phyloP scores from a whole-genome alignment of 2,329 filamentous ascomycete genomes.

The Hypoxylon sp. region DNA sequence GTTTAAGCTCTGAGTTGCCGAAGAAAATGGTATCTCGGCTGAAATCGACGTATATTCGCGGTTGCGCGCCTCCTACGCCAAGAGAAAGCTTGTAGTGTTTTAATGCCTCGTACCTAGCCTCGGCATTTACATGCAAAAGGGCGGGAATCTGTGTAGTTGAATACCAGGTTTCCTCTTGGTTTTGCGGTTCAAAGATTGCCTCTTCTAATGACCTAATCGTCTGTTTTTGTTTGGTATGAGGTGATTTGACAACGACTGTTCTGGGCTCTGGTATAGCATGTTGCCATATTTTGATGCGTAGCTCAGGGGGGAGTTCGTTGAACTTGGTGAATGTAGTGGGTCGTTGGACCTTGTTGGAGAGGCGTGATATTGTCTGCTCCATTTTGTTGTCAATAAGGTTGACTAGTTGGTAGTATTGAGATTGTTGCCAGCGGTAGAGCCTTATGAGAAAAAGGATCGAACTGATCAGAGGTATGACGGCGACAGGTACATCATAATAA shows the following conservation, averaged over 20 bases:
- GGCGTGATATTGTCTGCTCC: constrained; percentile 42
- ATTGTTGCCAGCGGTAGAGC: constrained; percentile 43
- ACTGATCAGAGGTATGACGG: constrained; percentile 43
- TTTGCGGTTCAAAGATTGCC: constrained; percentile 37
- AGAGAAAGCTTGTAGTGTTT: constrained; percentile 53
- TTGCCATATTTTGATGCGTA: constrained; percentile 55
- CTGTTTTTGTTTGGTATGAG: constrained; percentile 33
- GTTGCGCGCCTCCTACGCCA: constrained; percentile 45
- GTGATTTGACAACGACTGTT: constrained; percentile 52
- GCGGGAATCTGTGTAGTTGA: constrained; percentile 53
- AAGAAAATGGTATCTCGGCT: constrained; percentile 54
- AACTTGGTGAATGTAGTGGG: constrained; percentile 50
- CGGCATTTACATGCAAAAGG: constrained; percentile 54
- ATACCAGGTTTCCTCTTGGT: constrained; percentile 50
- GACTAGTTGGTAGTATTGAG: constrained; percentile 44
- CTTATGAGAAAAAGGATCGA: constrained; percentile 40
- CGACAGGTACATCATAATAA: constrained; percentile 48
- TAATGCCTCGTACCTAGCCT: constrained; percentile 54
- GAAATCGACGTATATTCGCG: constrained; percentile 54
- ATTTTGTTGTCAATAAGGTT: constrained; percentile 47
- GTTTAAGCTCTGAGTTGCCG: constrained; percentile 50
- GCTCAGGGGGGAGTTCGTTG: constrained; percentile 52
- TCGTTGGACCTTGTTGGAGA: constrained; percentile 30
- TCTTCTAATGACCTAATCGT: constrained; percentile 50
- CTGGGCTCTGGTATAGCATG: constrained; percentile 52